Evolutionary conservation across 108 stramenopile genomes (phyloP), one percentile per base, ranked within the genome.

Genomic region (Pseudonitzschia multistriata): DNA sequence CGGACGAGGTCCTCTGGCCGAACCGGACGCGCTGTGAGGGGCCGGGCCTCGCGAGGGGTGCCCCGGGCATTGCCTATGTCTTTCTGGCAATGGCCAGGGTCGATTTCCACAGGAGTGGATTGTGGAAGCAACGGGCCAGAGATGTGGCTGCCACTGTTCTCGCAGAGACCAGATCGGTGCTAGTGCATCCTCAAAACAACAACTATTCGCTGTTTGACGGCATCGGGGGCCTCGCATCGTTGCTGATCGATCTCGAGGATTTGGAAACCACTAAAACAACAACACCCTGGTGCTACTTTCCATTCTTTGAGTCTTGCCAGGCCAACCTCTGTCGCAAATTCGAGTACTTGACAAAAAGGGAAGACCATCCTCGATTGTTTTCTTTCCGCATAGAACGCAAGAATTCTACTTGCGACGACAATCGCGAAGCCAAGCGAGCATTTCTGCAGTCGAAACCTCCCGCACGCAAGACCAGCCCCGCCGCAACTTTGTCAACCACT

Each of bases 81-180:
- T 60, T 60, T 21, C 34, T 60, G 59, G 59, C 59, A 35, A 8
- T 60, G 59, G 59, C 59, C 24, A 8, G 59, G 8, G 59, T 60
- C 21, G 59, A 60, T 60, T 8, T n/a, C 4, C 34, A n/a, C 34
- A 5, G 28, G 3, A 14, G 11, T 17, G 6, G 6, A 3, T 7
- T 60, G 2, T 60, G 59, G 59, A 33, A 7, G 30, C 1, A 33
- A 5, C 59, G 59, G 15, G 59, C 59, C n/a, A 22, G 31, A 33
- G 19, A 22, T 1, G 15, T 60, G 59, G 59, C 30, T 21, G n/a
- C 31, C n/a, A n/a, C 14, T 1, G 59, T 2, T 60, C 21, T 60
- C 35, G 27, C 56, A 57, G 4, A 57, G 27, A 27, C 14, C 27
- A 28, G 17, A 17, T 57, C 56, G n/a, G 49, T 7, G 49, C 15